Evolutionary conservation across 2,329 filamentous ascomycete species (phyloP), one percentile per base, ranked within the genome.

Genomic region (Microsporum ferrugineum): DNA sequence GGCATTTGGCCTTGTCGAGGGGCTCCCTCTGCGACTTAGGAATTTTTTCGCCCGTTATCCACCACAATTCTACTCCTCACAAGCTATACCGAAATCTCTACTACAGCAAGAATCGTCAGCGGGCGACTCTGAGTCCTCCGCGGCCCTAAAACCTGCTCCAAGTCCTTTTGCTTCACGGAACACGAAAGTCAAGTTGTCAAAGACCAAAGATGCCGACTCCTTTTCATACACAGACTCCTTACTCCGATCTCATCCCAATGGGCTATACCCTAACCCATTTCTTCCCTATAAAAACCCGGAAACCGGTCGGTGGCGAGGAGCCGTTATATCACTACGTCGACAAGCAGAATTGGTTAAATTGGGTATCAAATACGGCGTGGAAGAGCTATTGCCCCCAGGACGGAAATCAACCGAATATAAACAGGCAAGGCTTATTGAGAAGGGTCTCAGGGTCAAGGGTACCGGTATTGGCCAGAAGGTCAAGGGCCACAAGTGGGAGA

Each of bases 401-500:
- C 79, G 79, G 62, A 96, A 96, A 82, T 85, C 85, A 68, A 87
- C 86, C 1, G 87, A 85, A 81, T 76, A 71, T 66, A 75, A 76
- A 73, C 82, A 91, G 70, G 81, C 84, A 69, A 83, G 85, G 73
- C 80, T 89, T 62, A 83, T 90, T 62, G 88, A 95, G 78, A 82
- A 87, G 65, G 92, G 91, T 57, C 73, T 96, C 73, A 82, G 86
- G 64, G 88, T 96, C 62, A 92, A 91, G 83, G 92, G 92, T 68
- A 97, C 92, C 1, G 92, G 94, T 80, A 85, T 90, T 67, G 92
- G 91, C 62, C 86, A 96, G 77, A 86, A 82, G 76, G 92, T 96
- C 73, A 99, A 97, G 87, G 94, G 94, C 75, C 92, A 96, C 76
- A 82, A 85, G 68, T 89, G 91, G 84, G 94, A 99, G 80, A 84